phyloP scores from a whole-genome alignment of 768 basidiomycete species.

The Amanita polypyramis region DNA sequence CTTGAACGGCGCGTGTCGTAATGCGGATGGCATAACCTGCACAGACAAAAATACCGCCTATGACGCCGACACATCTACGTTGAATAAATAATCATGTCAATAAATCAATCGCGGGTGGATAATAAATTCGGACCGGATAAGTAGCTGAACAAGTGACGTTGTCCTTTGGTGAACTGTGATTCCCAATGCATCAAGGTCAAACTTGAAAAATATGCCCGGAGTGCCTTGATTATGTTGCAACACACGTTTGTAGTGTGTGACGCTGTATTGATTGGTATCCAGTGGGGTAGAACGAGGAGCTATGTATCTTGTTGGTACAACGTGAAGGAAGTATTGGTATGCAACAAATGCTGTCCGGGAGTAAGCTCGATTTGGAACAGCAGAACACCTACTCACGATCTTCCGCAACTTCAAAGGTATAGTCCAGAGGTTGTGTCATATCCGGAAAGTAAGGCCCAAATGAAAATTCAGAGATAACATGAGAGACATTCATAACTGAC shows the following conservation, averaged over 20 bases:
- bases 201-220: slow-evolving; percentile 98
- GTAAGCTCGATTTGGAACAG: neutral
- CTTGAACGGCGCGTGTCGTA: slow-evolving; percentile 53
- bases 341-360: slow-evolving; percentile 63
- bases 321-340: slow-evolving; percentile 91
- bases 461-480: slow-evolving; percentile 94
- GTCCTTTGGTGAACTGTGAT: slow-evolving; percentile 86
- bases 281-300: slow-evolving; percentile 57
- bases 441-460: slow-evolving; percentile 96
- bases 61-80: slow-evolving; percentile 73
- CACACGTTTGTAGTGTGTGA: slow-evolving; percentile 81
- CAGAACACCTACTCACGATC: slow-evolving; percentile 39
- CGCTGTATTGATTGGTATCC: slow-evolving; percentile 82
- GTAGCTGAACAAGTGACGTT: slow-evolving; percentile 65
- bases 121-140: slow-evolving; percentile 46
- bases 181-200: slow-evolving; percentile 85
- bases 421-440: slow-evolving; percentile 89
- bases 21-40: slow-evolving; percentile 67
- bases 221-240: slow-evolving; percentile 69
- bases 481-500: slow-evolving; percentile 91
- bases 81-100: neutral
- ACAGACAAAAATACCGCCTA: slow-evolving; percentile 87
- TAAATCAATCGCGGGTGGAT: neutral
- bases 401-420: slow-evolving; percentile 68
- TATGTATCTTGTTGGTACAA: slow-evolving; percentile 92